A percentile compares a stretch with the other conserved stretches of the same genome.
Evolutionary conservation across 305 asterid species (phyloP).

Genomic region (Fraxinus velutina): DNA sequence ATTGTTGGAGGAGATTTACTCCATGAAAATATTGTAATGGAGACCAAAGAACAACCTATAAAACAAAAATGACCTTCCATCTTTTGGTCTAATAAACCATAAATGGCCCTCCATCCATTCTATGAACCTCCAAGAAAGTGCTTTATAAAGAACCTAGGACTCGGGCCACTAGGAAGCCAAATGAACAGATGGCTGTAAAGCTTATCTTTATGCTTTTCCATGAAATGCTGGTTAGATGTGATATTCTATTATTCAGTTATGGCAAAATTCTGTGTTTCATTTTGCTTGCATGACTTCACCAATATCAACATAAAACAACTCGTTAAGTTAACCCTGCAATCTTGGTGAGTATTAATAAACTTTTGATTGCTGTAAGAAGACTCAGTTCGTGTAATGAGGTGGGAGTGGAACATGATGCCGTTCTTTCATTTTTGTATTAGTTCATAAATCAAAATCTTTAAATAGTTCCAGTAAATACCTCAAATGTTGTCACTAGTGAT

Average conservation of each 20-base stretch:
- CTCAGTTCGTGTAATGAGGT: neutral
- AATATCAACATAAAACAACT: neutral
- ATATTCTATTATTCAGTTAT: neutral
- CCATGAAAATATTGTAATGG: neutral
- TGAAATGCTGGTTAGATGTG: neutral
- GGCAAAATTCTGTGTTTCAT: neutral
- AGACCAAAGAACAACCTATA: neutral
- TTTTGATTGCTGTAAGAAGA: neutral
- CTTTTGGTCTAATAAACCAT: neutral
- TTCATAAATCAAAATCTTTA: neutral
- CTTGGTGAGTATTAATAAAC: neutral
- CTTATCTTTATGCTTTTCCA: neutral
- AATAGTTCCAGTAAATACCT: neutral
- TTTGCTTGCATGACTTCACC: neutral
- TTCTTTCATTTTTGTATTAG: neutral
- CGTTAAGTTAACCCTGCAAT: neutral
- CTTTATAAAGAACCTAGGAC: neutral
- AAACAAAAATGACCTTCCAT: neutral
- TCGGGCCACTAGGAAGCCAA: neutral
- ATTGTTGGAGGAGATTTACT: neutral
- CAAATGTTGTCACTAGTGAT: neutral
- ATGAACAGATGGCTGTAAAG: neutral
- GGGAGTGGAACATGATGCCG: neutral
- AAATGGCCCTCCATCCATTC: neutral
- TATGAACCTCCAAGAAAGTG: neutral